Conservation (phyloP, 1,284 basidiomycete species). For the Heterobasidion irregulare region DNA sequence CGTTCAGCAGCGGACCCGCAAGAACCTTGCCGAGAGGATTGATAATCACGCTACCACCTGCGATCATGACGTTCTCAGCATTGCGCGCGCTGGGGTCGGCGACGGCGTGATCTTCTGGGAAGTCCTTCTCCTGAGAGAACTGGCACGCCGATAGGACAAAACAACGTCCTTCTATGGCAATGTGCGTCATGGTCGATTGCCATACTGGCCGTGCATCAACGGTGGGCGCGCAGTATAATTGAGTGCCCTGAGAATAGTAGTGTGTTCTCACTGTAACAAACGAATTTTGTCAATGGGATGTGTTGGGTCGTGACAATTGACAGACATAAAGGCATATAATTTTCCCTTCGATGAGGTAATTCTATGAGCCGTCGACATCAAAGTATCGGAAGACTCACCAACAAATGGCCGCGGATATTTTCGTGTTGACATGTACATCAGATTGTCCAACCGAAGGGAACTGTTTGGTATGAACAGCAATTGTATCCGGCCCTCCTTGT, state of each 20-base stretch:
- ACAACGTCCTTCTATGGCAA: slow-evolving; percentile 71
- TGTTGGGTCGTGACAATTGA: slow-evolving; percentile 4
- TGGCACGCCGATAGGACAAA: slow-evolving; percentile 67
- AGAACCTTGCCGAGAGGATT: slow-evolving; percentile 59
- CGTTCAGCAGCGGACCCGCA: slow-evolving; percentile 55
- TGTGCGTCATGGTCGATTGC: slow-evolving; percentile 62
- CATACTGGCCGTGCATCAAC: slow-evolving; percentile 62
- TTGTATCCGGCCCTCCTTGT: slow-evolving; percentile 32
- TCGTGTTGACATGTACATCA: slow-evolving; percentile 23
- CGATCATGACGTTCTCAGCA: slow-evolving; percentile 53
- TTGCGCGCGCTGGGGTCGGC: slow-evolving; percentile 28
- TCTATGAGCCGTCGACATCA: not conserved
- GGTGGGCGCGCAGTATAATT: slow-evolving; percentile 65
- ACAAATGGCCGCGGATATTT: slow-evolving; percentile 58
- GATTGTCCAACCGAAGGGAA: slow-evolving; percentile 15
- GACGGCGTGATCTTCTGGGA: slow-evolving; percentile 47
- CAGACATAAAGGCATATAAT: slow-evolving; percentile 67
- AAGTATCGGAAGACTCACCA: slow-evolving; percentile 30
- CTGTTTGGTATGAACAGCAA: slow-evolving; percentile 21
- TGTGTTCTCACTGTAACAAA: slow-evolving; percentile 40
- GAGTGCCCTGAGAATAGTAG: slow-evolving; percentile 55
- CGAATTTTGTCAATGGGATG: not conserved
- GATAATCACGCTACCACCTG: slow-evolving; percentile 63
- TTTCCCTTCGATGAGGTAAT: slow-evolving; percentile 40
- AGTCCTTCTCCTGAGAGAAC: slow-evolving; percentile 54